Conservation (phyloP, 257 asterid species). For the Solanum pennellii region DNA sequence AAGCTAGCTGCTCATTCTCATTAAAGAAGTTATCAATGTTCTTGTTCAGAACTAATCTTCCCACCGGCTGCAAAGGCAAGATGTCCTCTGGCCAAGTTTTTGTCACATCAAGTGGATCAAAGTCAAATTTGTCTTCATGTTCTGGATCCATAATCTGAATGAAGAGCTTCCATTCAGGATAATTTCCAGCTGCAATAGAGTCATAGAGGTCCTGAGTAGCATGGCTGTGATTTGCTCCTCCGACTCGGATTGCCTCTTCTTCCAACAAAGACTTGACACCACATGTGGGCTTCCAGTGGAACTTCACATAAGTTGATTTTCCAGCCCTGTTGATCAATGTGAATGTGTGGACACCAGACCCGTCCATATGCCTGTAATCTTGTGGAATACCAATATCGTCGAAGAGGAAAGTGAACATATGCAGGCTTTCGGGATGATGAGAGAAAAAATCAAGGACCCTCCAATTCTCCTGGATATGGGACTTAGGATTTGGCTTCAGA, state of each 20-base stretch:
- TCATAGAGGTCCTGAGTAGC: conserved; percentile 30
- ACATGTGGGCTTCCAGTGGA: conserved; percentile 27
- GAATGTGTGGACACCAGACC: conserved; percentile 24
- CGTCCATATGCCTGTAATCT: conserved; percentile 30
- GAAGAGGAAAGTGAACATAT: conserved; percentile 28
- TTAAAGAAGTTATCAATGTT: conserved; percentile 25
- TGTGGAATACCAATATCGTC: conserved; percentile 31
- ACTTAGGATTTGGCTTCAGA: conserved; percentile 27
- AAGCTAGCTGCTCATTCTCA: conserved; percentile 32
- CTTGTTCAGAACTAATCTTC: conserved; percentile 23
- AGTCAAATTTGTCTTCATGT: conserved; percentile 16
- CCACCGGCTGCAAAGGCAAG: conserved; percentile 28
- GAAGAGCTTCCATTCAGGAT: conserved; percentile 32
- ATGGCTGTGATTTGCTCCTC: conserved; percentile 30
- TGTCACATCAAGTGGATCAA: conserved; percentile 31
- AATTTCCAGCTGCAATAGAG: conserved; percentile 28
- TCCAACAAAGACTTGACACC: conserved; percentile 25
- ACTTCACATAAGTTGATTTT: conserved; percentile 25
- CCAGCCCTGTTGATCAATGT: conserved; percentile 23
- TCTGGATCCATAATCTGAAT: conserved; percentile 23
- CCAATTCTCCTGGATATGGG: conserved; percentile 29
- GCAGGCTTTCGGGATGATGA: conserved; percentile 27
- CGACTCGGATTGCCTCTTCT: conserved; percentile 17
- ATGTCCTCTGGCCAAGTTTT: conserved; percentile 32
- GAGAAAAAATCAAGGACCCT: conserved; percentile 27